Percentiles rank a stretch among this genome's conserved stretches.
These are phyloP conservation scores for Didymosphaeria variabile DNA, from an alignment of 2,329 filamentous ascomycete genomes.

Conservation along the genomic window DNA sequence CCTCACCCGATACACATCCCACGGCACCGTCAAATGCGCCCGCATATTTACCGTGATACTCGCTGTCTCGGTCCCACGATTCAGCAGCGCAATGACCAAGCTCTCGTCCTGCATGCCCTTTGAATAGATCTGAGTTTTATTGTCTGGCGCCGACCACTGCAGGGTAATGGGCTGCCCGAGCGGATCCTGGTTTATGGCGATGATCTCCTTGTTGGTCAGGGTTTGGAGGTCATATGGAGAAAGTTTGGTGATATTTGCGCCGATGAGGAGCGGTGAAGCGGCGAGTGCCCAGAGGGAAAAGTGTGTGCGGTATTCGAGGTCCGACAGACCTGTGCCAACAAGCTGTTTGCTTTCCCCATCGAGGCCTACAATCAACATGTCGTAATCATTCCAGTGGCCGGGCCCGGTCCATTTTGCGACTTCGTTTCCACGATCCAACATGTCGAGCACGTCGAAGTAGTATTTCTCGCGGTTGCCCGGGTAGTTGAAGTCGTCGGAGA, in stretches of 20 bases:
- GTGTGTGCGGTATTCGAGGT: slow-evolving; percentile 52
- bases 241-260: slow-evolving; percentile 49
- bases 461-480: slow-evolving; percentile 42
- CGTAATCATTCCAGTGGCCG: slow-evolving; percentile 38
- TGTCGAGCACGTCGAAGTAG: slow-evolving; percentile 54
- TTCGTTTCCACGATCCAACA: slow-evolving; percentile 45
- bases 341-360: slow-evolving; percentile 33
- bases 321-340: slow-evolving; percentile 27
- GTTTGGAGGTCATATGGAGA: slow-evolving; percentile 49
- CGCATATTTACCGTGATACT: slow-evolving; percentile 30
- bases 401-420: slow-evolving; percentile 29
- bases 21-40: slow-evolving; percentile 31
- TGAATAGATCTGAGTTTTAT: slow-evolving; percentile 30
- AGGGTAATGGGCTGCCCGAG: slow-evolving; percentile 24
- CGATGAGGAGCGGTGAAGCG: slow-evolving; percentile 54
- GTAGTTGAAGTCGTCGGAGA: slow-evolving; percentile 47
- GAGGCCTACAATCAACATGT: slow-evolving; percentile 38
- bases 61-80: slow-evolving; percentile 26
- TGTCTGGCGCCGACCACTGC: slow-evolving; percentile 23
- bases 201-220: slow-evolving; percentile 54
- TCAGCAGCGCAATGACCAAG: slow-evolving; percentile 28
- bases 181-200: slow-evolving; percentile 53
- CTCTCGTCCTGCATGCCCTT: slow-evolving; percentile 26
- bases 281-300: slow-evolving; percentile 54
- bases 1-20: slow-evolving; percentile 32